These are phyloP conservation scores for Erysiphe neolycopersici DNA, from an alignment of 2,329 filamentous ascomycete genomes.

Conservation along the genomic window DNA sequence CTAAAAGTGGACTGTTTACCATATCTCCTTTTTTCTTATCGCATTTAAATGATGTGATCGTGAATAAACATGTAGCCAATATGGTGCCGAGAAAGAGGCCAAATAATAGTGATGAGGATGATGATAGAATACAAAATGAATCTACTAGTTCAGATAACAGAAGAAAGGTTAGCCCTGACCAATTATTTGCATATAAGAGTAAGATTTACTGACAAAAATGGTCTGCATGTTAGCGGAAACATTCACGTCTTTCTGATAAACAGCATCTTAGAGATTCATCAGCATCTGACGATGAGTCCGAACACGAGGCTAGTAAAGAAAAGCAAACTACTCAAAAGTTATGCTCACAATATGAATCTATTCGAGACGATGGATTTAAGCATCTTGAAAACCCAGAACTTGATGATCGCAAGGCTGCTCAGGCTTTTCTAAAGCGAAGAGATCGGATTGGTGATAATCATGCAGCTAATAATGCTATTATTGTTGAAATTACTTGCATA, in stretches of 20 bases:
- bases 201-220: too few relatives aligned
- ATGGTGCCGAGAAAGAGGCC: neutral
- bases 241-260: conserved; percentile 14
- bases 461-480: conserved; percentile 59
- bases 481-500: conserved; percentile 61
- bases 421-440: conserved; percentile 25
- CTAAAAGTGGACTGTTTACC: too few relatives aligned
- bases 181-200: too few relatives aligned
- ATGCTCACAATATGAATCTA: conserved; percentile 30
- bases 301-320: conserved; percentile 6
- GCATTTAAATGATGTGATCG: neutral
- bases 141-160: too few relatives aligned
- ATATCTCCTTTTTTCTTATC: too few relatives aligned
- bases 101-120: neutral
- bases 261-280: conserved; percentile 2
- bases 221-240: conserved; percentile 15
- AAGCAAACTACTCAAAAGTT: conserved; percentile 13
- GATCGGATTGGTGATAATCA: conserved; percentile 34
- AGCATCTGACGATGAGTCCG: conserved; percentile 9
- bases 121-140: too few relatives aligned
- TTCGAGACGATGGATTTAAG: conserved; percentile 30
- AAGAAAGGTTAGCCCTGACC: too few relatives aligned
- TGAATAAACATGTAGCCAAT: neutral
- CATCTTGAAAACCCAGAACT: conserved; percentile 28
- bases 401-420: conserved; percentile 37